Evolutionary conservation across 495 filamentous ascomycete genomes (phyloP).

Genomic region (Aspergillus indologenus): DNA sequence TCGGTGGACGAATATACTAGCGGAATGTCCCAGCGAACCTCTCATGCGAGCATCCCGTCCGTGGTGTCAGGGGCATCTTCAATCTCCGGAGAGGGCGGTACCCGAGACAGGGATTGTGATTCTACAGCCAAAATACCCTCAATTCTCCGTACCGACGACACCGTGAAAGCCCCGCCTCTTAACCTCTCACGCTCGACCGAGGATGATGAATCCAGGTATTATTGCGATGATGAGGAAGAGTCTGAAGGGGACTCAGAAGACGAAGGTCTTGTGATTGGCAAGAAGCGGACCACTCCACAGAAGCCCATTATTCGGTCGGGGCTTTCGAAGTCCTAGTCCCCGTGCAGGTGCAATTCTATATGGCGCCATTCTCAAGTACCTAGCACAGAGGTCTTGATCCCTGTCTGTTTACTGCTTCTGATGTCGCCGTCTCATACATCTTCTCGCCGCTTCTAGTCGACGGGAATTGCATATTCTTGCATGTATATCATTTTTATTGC

Average conservation of each 20-base stretch:
- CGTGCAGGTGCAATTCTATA: background rate
- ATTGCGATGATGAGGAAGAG: constrained; percentile 47
- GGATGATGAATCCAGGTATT: constrained; percentile 43
- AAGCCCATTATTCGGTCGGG: constrained; percentile 19
- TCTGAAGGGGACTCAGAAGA: constrained; percentile 48
- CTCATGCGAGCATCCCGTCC: constrained; percentile 73
- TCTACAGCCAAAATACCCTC: constrained; percentile 31
- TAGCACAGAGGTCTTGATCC: background rate
- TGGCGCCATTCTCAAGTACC: constrained; percentile 5
- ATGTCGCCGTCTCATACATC: background rate
- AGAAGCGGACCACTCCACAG: constrained; percentile 34
- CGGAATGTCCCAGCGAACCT: constrained; percentile 60
- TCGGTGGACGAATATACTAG: constrained; percentile 54
- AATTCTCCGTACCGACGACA: constrained; percentile 46
- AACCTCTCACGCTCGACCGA: constrained; percentile 27
- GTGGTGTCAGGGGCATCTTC: constrained; percentile 78
- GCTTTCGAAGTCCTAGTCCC: constrained; percentile 14
- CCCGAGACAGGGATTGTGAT: constrained; percentile 28
- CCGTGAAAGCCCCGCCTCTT: constrained; percentile 35
- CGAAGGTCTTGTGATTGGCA: constrained; percentile 46
- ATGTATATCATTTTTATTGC: constrained; percentile 28
- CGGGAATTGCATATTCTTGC: constrained; percentile 15
- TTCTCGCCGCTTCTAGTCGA: constrained; percentile 18
- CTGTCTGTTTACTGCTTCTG: background rate
- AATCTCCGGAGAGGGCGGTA: constrained; percentile 52